Evolutionary conservation across 73 alveolate species (phyloP).

Genomic region (Durusdinium trenchii): DNA sequence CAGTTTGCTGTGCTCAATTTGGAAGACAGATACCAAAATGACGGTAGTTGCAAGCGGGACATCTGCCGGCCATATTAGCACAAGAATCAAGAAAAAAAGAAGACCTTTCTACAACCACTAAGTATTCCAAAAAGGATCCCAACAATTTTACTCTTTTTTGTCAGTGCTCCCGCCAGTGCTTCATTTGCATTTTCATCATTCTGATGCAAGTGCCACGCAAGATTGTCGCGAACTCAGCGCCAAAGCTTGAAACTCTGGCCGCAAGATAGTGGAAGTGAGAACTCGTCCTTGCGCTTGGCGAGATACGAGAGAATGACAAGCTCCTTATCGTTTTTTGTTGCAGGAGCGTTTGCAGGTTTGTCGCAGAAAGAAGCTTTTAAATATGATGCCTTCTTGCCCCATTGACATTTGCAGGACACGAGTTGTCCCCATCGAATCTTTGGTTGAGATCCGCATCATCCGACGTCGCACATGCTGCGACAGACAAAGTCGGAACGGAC

Average conservation of each 20-base stretch:
- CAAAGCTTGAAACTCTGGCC: neutral
- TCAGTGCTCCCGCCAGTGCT: neutral
- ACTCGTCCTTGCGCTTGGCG: neutral
- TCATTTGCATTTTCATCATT: slow-evolving; percentile 68
- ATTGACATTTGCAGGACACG: slow-evolving; percentile 43
- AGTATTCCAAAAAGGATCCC: neutral
- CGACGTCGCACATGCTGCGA: slow-evolving; percentile 80
- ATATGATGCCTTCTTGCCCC: neutral
- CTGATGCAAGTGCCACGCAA: slow-evolving; percentile 88
- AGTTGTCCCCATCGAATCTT: slow-evolving; percentile 62
- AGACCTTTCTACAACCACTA: too few species aligned
- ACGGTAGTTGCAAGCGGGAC: too few species aligned
- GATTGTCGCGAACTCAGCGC: slow-evolving; percentile 34
- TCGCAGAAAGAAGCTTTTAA: neutral
- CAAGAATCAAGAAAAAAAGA: too few species aligned
- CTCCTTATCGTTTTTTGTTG: slow-evolving; percentile 81
- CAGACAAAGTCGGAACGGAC: slow-evolving; percentile 41
- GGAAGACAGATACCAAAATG: too few species aligned
- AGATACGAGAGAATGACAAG: slow-evolving; percentile 77
- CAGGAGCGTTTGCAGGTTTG: slow-evolving; percentile 25
- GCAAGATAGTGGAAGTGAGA: too few species aligned
- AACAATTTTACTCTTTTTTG: neutral
- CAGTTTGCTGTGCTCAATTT: too few species aligned
- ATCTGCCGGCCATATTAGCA: too few species aligned
- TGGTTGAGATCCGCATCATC: slow-evolving; percentile 75